Base-by-base conservation (phyloP, 352 stramenopile species). In the Globisporangium yorkense region DNA sequence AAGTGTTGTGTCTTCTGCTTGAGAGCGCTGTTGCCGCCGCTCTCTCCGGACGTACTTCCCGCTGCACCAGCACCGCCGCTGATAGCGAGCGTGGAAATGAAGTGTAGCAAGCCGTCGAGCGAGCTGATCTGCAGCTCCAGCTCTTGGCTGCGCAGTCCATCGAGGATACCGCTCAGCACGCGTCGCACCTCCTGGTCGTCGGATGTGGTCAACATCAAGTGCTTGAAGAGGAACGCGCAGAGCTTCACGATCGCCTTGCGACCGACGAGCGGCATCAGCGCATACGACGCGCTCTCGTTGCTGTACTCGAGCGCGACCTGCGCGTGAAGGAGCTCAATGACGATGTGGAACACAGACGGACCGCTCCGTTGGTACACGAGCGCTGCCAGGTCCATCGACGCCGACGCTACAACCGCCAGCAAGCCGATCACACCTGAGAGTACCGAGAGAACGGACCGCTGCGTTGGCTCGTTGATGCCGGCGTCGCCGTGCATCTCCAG, bases 141-240 rank as follows among this genome's bases (percentile, higher is more conserved):
- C 33, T 84, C 66, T 4, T 66, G 75, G 61, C 77, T 91, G 21
- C 83, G 80, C 27, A 94, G 68, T 12, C 84, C 84, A 39, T 92
- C 73, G 16, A 94, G 62, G 13, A 92, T 37, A 2, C 75, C 80
- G 51, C 71, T 66, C 8, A 92, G 59, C 21, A 88, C 68, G 24
- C 66, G 67, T 20, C 84, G 84, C 44, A 88, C 73, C 52, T 70
- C 68, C 8, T 59, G 51, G 61, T 77, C 68, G 33, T 80, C 66
- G 47, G 84, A 71, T 18, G 59, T 67, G 43, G 57, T 59, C 29
- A 88, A 53, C 59, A 89, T 71, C 57, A 89, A 39, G 52, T 89
- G 70, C 67, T 88, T 89, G 61, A 91, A 88, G 57, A 89, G 40
- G 43, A 92, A 90, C 9, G 83, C 83, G 8, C 72, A 70, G n/a